Percentiles rank a stretch among this genome's conserved stretches.
These are phyloP conservation scores for Mucor lusitanicus DNA, from an alignment of 371 early-diverging fungal species.

Conservation along the genomic window DNA sequence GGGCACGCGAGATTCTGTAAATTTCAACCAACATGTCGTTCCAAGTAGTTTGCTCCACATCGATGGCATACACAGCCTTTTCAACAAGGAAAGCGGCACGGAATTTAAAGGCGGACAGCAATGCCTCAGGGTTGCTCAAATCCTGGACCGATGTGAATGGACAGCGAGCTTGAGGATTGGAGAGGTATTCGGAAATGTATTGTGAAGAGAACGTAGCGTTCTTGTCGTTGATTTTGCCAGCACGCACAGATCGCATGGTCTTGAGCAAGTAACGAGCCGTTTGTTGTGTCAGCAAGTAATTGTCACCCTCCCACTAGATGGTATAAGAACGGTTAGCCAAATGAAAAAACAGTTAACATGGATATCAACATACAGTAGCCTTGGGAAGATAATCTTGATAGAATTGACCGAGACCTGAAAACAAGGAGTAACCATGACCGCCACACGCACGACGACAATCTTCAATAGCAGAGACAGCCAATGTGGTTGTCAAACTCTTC, in stretches of 20 bases:
- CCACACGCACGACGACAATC: constrained; percentile 83
- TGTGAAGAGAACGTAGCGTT: constrained; percentile 44
- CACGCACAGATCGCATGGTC: constrained; percentile 45
- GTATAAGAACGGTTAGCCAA: neutral
- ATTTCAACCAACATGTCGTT: constrained; percentile 56
- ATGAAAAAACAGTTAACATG: neutral
- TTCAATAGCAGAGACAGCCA: constrained; percentile 76
- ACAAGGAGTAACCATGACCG: constrained; percentile 85
- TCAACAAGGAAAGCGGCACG: constrained; percentile 45
- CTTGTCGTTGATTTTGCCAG: constrained; percentile 35
- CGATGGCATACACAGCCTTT: constrained; percentile 39
- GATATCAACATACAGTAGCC: constrained; percentile 51
- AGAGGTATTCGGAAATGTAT: constrained; percentile 46
- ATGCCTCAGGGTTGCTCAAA: constrained; percentile 32
- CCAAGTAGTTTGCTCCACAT: constrained; percentile 40
- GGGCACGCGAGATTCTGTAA: constrained; percentile 66
- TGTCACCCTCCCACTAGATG: constrained; percentile 82
- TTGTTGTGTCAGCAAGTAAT: constrained; percentile 82
- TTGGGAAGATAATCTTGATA: constrained; percentile 76
- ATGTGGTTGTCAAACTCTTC: constrained; percentile 79
- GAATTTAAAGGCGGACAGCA: constrained; percentile 40
- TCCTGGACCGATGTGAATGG: constrained; percentile 33
- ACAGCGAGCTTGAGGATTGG: constrained; percentile 47
- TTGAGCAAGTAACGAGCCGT: constrained; percentile 70
- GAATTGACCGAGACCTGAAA: constrained; percentile 77